Base-by-base conservation (phyloP, 257 asterid species). In the Plectranthus barbatus region DNA sequence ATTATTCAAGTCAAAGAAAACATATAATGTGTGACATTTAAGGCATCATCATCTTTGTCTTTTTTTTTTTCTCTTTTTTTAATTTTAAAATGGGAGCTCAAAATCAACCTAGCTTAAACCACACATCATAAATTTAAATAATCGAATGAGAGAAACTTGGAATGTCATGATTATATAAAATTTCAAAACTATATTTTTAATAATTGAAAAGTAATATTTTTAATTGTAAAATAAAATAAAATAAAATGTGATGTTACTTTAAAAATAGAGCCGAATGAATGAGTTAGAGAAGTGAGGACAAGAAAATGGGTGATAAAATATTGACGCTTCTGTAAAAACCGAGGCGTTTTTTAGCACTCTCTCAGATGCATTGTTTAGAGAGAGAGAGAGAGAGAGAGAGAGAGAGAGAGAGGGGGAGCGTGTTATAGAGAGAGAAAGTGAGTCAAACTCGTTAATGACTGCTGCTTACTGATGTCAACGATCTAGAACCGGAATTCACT, bases 401-500 rank as follows among this genome's bases (percentile, higher is more conserved):
- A n/a, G n/a, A n/a, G n/a, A n/a, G n/a, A n/a, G n/a, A 8, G 9
- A 13, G 20, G 15, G 7, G 34, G 45, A 15, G 48, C 29, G 29
- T 29, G 15, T 57, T 42, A 24, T 24, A 44, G 53, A 66, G 72
- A 66, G 63, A 67, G 69, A 64, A 12, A 67, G 12, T 49, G 72
- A 60, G 68, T 19, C 10, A 52, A 74, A 63, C 60, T 59, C 69
- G 61, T 65, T 39, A 44, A 54, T 29, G 74, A 50, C 73, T 56
- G 29, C 77, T 49, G 74, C 33, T 66, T 41, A 47, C 79, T 73
- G 63, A 77, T 69, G 82, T 66, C 82, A 70, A 74, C 76, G 79
- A 77, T 77, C 79, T 69, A 69, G 70, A 55, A 23, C 41, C 37
- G 15, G 44, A 39, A 5, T 58, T 34, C 29, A 12, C 74, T 66